Base-by-base conservation (phyloP, 257 asterid genomes). In the Nicotiana otophora region DNA sequence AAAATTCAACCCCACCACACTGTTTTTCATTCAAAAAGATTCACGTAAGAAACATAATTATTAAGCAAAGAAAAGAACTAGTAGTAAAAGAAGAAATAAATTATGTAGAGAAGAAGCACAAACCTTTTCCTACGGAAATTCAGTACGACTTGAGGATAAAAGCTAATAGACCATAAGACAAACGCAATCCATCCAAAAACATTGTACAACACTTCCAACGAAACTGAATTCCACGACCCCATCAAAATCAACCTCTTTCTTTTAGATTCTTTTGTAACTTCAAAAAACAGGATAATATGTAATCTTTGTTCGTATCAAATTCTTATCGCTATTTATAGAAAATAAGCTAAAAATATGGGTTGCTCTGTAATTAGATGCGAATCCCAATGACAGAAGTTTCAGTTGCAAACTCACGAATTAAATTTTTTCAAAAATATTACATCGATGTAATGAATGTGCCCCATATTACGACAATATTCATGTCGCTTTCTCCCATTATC, bases 1-100 rank as follows among this genome's bases (percentile, higher is more conserved):
- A 80, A 96, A 96, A 90, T 93, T 96, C 92, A 96, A 84, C 33
- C 99, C 99, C 83, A 92, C 95, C 81, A 95, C 99, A 83, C 99
- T 95, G 93, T 86, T 26, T 15, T 7, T 7, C 28, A 72, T 8
- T 30, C 23, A 14, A 23, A 48, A 1, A 26, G 3, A 16, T 15
- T 39, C 51, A 55, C 6, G 23, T 77, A 19, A 69, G 77, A 54
- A 81, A 14, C 14, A 57, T 8, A 51, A 72, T 14, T 12, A 11
- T 14, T 12, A 11, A 72, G 23, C 61, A 58, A 12, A 70, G 9
- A 70, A 42, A 53, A 11, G 3, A 74, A 54, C 28, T 5, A 36
- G 42, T 36, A 36, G 2, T n/a, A 70, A 30, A 84, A 60, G 10
- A 7, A 28, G 10, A 4, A 31, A 34, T 20, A 67, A 17, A 31